Percentiles rank a stretch among this genome's conserved stretches.
These are phyloP conservation scores for Globisporangium alternatum DNA, from an alignment of 352 stramenopile genomes.

Conservation along the genomic window DNA sequence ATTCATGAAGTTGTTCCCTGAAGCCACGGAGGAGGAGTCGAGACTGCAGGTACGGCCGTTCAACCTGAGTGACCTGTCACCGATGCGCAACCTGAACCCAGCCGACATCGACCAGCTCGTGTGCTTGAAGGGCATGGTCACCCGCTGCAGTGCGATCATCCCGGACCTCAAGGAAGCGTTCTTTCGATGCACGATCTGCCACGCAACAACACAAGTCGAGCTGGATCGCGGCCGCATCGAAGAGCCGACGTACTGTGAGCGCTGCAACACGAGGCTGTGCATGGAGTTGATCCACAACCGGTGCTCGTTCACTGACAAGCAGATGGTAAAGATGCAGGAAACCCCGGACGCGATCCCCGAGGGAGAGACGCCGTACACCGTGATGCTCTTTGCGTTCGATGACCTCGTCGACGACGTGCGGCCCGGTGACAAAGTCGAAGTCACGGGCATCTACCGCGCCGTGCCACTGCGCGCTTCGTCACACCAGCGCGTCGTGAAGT, in stretches of 20 bases:
- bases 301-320: conserved; percentile 98
- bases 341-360: conserved; percentile 97
- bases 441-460: conserved; percentile 97
- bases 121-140: conserved; percentile 97
- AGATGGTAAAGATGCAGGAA: conserved; percentile 98
- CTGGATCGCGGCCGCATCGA: conserved; percentile 96
- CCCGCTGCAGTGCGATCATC: conserved; percentile 94
- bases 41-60: conserved; percentile 96
- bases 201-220: conserved; percentile 86
- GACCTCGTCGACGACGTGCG: conserved; percentile 97
- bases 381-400: conserved; percentile 98
- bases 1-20: conserved; percentile 55
- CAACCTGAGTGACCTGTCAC: conserved; percentile 92
- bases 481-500: conserved; percentile 93
- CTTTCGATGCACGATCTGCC: conserved; percentile 95
- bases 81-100: conserved; percentile 96
- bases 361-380: conserved; percentile 97
- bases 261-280: conserved; percentile 89
- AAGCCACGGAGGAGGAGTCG: conserved; percentile 49
- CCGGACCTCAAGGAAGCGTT: conserved; percentile 98
- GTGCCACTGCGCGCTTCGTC: conserved; percentile 93
- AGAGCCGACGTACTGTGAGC: conserved; percentile 89
- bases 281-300: conserved; percentile 98
- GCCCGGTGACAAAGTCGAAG: conserved; percentile 94
- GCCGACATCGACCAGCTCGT: conserved; percentile 97